Percentiles rank a stretch among this genome's conserved stretches.
These are phyloP conservation scores for Centella asiatica DNA, from an alignment of 129 eudicot genomes.

Conservation along the genomic window DNA sequence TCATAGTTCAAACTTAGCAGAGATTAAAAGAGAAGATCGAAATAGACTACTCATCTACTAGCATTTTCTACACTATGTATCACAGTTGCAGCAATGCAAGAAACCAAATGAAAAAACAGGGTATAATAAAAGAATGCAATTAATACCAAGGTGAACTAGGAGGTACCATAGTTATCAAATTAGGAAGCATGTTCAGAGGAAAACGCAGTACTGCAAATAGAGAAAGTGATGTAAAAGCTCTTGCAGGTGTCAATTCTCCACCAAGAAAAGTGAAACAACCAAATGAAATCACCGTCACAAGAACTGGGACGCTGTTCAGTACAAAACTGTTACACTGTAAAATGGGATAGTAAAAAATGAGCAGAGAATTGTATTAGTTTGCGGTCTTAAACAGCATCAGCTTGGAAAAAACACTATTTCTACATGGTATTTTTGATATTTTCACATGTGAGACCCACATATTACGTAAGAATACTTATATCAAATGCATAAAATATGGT, in stretches of 20 bases:
- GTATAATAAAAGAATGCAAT: constrained; percentile 2
- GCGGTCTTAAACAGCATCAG: too few relatives aligned
- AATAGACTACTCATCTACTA: too few relatives aligned
- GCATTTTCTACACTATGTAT: too few relatives aligned
- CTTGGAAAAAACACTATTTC: too few relatives aligned
- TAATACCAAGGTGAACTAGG: constrained; percentile 2
- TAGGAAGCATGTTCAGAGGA: constrained; percentile 82
- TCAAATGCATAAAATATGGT: neutral
- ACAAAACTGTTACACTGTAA: constrained; percentile 80
- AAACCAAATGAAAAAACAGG: constrained; percentile 11
- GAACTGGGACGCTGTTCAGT: constrained; percentile 79
- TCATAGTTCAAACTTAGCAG: too few relatives aligned
- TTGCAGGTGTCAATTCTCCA: constrained; percentile 86
- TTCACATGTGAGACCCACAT: too few relatives aligned
- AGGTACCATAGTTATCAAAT: constrained; percentile 66
- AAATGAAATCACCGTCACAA: constrained; percentile 85
- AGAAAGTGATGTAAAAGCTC: constrained; percentile 91
- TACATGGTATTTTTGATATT: too few relatives aligned
- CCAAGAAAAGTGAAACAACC: constrained; percentile 82
- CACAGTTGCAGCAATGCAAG: neutral
- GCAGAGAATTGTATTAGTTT: constrained; percentile 2
- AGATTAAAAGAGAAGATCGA: too few relatives aligned
- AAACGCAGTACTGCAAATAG: constrained; percentile 74
- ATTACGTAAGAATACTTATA: neutral
- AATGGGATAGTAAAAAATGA: neutral